A percentile compares a stretch with the other conserved stretches of the same genome.
Conservation (phyloP, 495 filamentous ascomycete species). For the Coniosporium apollinis region DNA sequence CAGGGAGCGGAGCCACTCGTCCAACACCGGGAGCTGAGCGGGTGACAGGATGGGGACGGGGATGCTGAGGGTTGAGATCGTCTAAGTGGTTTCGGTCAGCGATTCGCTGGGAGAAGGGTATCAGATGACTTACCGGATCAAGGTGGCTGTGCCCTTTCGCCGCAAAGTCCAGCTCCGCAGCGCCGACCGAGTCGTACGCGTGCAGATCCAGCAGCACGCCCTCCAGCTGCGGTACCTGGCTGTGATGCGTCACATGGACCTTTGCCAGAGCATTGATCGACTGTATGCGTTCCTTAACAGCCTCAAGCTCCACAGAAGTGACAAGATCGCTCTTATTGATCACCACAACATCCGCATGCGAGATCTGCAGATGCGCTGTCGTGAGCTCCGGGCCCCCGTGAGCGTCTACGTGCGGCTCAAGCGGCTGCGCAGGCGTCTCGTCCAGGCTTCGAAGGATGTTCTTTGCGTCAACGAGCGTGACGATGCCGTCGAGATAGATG, state of each 20-base stretch:
- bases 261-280: slow-evolving; percentile 85
- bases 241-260: slow-evolving; percentile 64
- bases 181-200: slow-evolving; percentile 70
- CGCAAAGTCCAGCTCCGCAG: slow-evolving; percentile 37
- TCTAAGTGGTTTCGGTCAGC: slow-evolving; percentile 27
- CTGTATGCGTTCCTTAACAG: slow-evolving; percentile 46
- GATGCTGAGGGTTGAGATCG: slow-evolving; percentile 74
- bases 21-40: slow-evolving; percentile 40
- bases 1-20: slow-evolving; percentile 67
- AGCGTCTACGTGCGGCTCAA: slow-evolving; percentile 32
- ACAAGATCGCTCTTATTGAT: slow-evolving; percentile 92
- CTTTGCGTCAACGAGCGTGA: slow-evolving; percentile 89
- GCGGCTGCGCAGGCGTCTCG: slow-evolving; percentile 40
- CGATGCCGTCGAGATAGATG: slow-evolving; percentile 92
- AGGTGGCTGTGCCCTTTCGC: slow-evolving; percentile 44
- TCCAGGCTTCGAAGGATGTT: slow-evolving; percentile 72
- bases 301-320: slow-evolving; percentile 43
- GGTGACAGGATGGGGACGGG: slow-evolving; percentile 37
- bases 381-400: slow-evolving; percentile 54
- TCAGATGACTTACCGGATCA: slow-evolving; percentile 46
- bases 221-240: slow-evolving; percentile 63
- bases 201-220: slow-evolving; percentile 78
- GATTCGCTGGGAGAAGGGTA: background rate
- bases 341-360: slow-evolving; percentile 89
- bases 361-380: slow-evolving; percentile 89